These are phyloP conservation scores for Pleurotus eryngii DNA, from an alignment of 768 basidiomycete genomes.

Conservation along the genomic window DNA sequence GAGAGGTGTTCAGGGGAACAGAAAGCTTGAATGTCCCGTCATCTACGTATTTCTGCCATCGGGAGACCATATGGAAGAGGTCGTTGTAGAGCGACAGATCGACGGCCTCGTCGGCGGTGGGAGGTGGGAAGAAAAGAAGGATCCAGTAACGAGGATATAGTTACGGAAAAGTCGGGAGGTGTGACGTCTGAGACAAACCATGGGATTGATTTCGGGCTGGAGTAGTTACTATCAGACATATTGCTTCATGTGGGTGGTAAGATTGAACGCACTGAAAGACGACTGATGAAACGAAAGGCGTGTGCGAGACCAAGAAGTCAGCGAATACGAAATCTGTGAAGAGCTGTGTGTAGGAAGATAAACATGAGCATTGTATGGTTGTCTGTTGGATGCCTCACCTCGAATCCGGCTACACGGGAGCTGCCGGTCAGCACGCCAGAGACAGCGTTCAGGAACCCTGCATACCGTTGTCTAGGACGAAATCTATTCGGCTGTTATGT, in stretches of 20 bases:
- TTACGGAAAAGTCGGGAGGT: constrained; percentile 72
- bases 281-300: constrained; percentile 76
- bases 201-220: constrained; percentile 87
- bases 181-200: constrained; percentile 98
- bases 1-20: constrained; percentile 53
- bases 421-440: not conserved
- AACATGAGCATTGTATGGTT: not conserved
- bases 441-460: not conserved
- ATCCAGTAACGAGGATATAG: constrained; percentile 56
- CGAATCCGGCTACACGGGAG: constrained; percentile 72
- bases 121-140: constrained; percentile 61
- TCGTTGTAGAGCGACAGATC: constrained; percentile 19
- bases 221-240: not conserved
- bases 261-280: constrained; percentile 77
- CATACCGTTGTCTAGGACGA: constrained; percentile 89
- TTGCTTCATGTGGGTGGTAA: not conserved
- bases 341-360: constrained; percentile 46
- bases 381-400: constrained; percentile 42
- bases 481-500: constrained; percentile 63
- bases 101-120: constrained; percentile 22
- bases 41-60: constrained; percentile 75
- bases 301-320: constrained; percentile 88
- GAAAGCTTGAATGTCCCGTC: constrained; percentile 71
- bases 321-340: constrained; percentile 93
- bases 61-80: constrained; percentile 55